phyloP scores from a whole-genome alignment of 257 asterid genomes.

The Solanum chaucha region DNA sequence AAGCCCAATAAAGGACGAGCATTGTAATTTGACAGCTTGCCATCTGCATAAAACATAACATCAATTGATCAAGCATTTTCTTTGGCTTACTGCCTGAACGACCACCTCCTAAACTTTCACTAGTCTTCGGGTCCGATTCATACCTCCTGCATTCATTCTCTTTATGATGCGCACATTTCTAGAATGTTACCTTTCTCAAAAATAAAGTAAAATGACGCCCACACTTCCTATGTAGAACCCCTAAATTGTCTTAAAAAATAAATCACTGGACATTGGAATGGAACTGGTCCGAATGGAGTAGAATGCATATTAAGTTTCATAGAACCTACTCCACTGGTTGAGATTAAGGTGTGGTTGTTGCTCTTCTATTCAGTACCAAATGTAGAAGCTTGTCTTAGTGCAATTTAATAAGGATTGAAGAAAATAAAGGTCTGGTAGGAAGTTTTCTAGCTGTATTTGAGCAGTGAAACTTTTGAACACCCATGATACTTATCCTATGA shows the following conservation, averaged over 20 bases:
- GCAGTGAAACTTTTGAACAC: background rate
- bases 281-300: background rate
- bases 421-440: background rate
- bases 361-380: background rate
- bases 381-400: background rate
- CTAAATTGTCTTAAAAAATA: background rate
- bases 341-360: background rate
- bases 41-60: background rate
- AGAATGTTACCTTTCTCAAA: background rate
- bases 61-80: background rate
- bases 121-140: background rate
- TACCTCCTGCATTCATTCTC: background rate
- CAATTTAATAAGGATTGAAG: background rate
- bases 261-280: background rate
- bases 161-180: background rate
- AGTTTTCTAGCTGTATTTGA: background rate
- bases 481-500: background rate
- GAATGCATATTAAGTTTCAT: background rate
- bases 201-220: background rate
- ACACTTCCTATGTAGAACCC: background rate
- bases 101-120: background rate
- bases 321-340: background rate
- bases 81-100: background rate
- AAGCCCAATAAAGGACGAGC: background rate
- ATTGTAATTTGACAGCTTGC: background rate